phyloP scores from a whole-genome alignment of 345 rosid species.

The Raphanus raphanistrum region DNA sequence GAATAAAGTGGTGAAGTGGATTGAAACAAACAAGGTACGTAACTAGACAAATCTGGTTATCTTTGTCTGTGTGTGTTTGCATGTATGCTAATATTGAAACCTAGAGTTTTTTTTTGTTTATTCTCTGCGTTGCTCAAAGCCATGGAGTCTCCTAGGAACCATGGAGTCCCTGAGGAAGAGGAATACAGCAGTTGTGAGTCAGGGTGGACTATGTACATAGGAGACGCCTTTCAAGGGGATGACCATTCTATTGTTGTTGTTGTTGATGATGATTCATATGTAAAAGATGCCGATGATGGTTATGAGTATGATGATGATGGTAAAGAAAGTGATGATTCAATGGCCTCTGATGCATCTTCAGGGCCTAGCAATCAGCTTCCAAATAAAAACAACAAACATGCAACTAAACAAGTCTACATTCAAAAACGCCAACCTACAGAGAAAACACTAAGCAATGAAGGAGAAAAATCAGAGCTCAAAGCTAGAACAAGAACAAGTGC shows the following conservation, averaged over 20 bases:
- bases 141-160: slow-evolving; percentile 53
- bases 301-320: slow-evolving; percentile 23
- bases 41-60: slow-evolving; percentile 2
- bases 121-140: slow-evolving; percentile 24
- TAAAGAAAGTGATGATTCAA: slow-evolving; percentile 62
- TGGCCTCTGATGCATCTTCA: slow-evolving; percentile 80
- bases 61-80: slow-evolving; percentile 1
- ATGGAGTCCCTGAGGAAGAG: slow-evolving; percentile 38
- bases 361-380: slow-evolving; percentile 55
- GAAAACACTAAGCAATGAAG: slow-evolving; percentile 34
- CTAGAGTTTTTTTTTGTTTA: slow-evolving; percentile 2
- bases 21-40: slow-evolving; percentile 24
- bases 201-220: slow-evolving; percentile 70
- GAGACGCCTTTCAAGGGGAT: slow-evolving; percentile 43
- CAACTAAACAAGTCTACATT: slow-evolving; percentile 40
- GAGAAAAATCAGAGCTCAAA: slow-evolving; percentile 42
- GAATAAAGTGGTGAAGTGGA: slow-evolving; percentile 32
- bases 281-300: slow-evolving; percentile 20
- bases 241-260: slow-evolving; percentile 28
- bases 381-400: slow-evolving; percentile 37
- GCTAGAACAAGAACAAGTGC: slow-evolving; percentile 46
- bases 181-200: slow-evolving; percentile 54
- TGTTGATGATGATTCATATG: slow-evolving; percentile 20
- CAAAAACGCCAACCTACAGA: slow-evolving; percentile 32
- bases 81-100: slow-evolving; percentile 1